phyloP scores from a whole-genome alignment of 2,329 filamentous ascomycete genomes.

The Penicillium sp. region DNA sequence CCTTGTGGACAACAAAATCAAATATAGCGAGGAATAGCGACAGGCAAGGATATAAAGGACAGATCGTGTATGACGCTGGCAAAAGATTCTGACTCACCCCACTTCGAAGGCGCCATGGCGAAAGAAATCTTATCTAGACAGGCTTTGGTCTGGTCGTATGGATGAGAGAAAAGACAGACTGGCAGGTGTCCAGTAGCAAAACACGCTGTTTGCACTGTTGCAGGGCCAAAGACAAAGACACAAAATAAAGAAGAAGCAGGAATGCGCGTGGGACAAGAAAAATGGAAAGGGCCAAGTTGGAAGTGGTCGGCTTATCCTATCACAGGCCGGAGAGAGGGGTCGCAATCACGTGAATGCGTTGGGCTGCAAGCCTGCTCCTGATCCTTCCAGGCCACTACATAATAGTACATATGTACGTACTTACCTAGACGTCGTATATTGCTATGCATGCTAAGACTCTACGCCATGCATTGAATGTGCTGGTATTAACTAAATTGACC shows the following conservation, averaged over 20 bases:
- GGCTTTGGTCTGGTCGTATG: not conserved
- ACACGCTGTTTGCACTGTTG: too few relatives aligned
- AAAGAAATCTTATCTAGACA: not conserved
- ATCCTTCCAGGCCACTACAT: too few relatives aligned
- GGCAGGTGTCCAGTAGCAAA: too few relatives aligned
- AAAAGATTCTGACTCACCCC: slow-evolving; percentile 40
- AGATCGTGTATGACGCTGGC: too few relatives aligned
- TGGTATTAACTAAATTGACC: too few relatives aligned
- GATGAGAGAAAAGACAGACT: too few relatives aligned
- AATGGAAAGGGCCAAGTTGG: not conserved
- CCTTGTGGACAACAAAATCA: not conserved
- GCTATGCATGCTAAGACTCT: too few relatives aligned
- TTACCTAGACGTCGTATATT: too few relatives aligned
- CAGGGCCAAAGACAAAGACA: not conserved
- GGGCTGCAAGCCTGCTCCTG: not conserved
- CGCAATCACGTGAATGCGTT: slow-evolving; percentile 9
- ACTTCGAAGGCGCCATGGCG: slow-evolving; percentile 47
- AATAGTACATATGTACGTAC: too few relatives aligned
- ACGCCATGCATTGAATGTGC: too few relatives aligned
- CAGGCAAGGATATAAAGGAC: too few relatives aligned
- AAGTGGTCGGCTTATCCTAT: slow-evolving; percentile 1
- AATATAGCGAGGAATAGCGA: too few relatives aligned
- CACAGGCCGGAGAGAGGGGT: slow-evolving; percentile 11
- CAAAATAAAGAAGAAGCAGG: not conserved
- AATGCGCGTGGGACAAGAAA: not conserved